Evolutionary conservation across 108 stramenopile species (phyloP).

Genomic region (Aurantiochytrium sp.): DNA sequence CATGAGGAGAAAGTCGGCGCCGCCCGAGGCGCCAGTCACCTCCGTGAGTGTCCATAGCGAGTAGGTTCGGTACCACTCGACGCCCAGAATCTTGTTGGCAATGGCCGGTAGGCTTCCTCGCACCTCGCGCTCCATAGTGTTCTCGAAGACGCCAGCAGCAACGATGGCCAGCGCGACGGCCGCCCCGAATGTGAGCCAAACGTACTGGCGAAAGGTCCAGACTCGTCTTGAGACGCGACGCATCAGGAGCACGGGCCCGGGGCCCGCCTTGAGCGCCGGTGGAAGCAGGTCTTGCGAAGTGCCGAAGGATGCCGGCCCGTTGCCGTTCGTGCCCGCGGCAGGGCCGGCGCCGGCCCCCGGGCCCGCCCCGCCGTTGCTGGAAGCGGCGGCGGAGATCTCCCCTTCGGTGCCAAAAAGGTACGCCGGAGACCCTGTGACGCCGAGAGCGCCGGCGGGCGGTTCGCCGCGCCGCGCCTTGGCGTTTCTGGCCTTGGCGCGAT

Average conservation of each 20-base stretch:
- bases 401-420: background rate
- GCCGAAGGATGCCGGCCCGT: too few species aligned
- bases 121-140: slow-evolving; percentile 73
- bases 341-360: too few species aligned
- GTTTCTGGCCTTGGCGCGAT: slow-evolving; percentile 29
- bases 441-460: background rate
- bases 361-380: too few species aligned
- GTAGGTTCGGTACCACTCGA: slow-evolving; percentile 65
- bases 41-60: slow-evolving; percentile 64
- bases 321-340: too few species aligned
- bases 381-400: too few species aligned
- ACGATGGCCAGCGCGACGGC: slow-evolving; percentile 45
- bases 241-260: slow-evolving; percentile 38
- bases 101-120: slow-evolving; percentile 67
- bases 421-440: background rate
- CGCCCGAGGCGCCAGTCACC: slow-evolving; percentile 74
- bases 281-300: slow-evolving; percentile 38
- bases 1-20: slow-evolving; percentile 73
- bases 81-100: slow-evolving; percentile 68
- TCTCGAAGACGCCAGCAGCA: slow-evolving; percentile 51
- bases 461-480: background rate
- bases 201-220: background rate
- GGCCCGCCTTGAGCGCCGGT: slow-evolving; percentile 35
- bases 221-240: background rate
- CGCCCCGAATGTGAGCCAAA: background rate